Evolutionary conservation across 805 yeast genomes (phyloP), one percentile per base, ranked within the genome.

Genomic region (Blastobotrys robertii): DNA sequence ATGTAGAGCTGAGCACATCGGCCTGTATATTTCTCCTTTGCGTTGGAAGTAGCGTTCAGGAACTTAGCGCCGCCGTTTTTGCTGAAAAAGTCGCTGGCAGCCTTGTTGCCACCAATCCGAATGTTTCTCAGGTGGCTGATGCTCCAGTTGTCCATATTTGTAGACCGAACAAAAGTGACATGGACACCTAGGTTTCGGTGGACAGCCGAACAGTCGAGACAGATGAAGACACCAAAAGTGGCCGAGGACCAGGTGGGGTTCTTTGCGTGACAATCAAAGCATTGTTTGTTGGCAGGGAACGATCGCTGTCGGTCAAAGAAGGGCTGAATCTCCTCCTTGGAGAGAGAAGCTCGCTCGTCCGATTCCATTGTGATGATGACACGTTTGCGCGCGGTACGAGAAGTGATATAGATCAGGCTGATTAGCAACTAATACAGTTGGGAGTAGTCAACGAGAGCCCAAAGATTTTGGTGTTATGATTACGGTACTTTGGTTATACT

Each of bases 221-320:
- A 92, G 46, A 92, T 67, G 60, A 88, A 75, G 41, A 88, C 84
- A 44, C 97, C 98, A 64, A 85, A 90, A 10, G 97, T 95, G 43
- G 90, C 87, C 10, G 97, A 90, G 3, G 98, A 85, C 98, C 98
- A 92, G 0, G 97, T 86, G 31, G 98, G 97, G 62, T 88, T 88
- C 59, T 84, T 86, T 54, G 88, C 84, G 42, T 82, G 75, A 64
- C 98, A 92, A 61, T 92, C 98, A 65, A 92, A 90, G 66, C 98
- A 92, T 42, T 62, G 63, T 55, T 80, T 81, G 69, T 88, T 88
- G 38, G 86, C 83, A 78, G 78, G 49, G 57, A 73, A 69, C 62
- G 80, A 67, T 54, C 76, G 74, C 52, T 84, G 67, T 59, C 74
- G 70, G 41, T 69, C 67, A 57, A 85, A 85, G 50, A 85, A 74